A percentile compares a stretch with the other conserved stretches of the same genome.
These are phyloP conservation scores for Hypericum perforatum DNA, from an alignment of 345 rosid species.

Conservation along the genomic window DNA sequence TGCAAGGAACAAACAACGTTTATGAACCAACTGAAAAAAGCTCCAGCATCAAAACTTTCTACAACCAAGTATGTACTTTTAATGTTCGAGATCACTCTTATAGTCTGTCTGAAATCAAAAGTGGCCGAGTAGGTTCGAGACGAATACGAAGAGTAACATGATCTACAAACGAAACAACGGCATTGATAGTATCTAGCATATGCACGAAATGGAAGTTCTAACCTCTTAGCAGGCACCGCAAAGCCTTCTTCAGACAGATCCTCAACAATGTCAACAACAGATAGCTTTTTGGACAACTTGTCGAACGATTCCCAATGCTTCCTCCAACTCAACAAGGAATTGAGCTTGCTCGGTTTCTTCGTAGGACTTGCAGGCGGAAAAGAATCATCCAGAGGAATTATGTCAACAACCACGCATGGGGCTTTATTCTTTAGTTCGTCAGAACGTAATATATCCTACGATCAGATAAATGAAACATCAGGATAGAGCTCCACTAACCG, in stretches of 20 bases:
- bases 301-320: conserved; percentile 39
- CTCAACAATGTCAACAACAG: conserved; percentile 65
- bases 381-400: conserved; percentile 62
- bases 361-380: conserved; percentile 30
- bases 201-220: conserved; percentile 5
- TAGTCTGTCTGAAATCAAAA: too few relatives aligned
- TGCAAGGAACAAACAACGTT: too few relatives aligned
- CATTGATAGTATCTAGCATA: too few relatives aligned
- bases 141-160: too few relatives aligned
- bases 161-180: too few relatives aligned
- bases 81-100: too few relatives aligned
- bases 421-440: conserved; percentile 85
- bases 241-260: conserved; percentile 95
- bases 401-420: conserved; percentile 79
- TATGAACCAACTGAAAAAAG: too few relatives aligned
- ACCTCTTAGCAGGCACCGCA: conserved; percentile 91
- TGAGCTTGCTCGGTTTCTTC: conserved; percentile 51
- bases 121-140: too few relatives aligned
- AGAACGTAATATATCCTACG: conserved; percentile 68
- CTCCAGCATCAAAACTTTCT: too few relatives aligned
- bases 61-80: too few relatives aligned
- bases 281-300: conserved; percentile 53
- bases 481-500: neutral
- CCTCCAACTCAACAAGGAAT: conserved; percentile 44
- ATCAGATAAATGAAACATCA: neutral